Base-by-base conservation (phyloP, 768 basidiomycete genomes). In the Calocybe cyanea region DNA sequence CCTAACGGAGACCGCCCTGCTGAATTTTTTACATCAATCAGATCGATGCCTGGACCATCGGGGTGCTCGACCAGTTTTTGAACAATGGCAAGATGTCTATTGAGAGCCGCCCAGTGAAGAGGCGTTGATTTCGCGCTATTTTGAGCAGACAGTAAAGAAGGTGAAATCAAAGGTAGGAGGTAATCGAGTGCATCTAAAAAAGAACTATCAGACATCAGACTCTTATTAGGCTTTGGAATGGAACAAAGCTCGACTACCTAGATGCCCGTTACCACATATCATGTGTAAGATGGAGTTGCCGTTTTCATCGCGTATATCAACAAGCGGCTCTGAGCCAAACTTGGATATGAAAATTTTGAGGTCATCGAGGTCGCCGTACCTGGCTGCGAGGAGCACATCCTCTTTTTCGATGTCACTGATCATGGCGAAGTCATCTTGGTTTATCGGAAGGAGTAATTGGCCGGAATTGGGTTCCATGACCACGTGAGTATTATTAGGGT, bases 41-140 rank as follows among this genome's bases (percentile, higher is more conserved):
- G 65, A 57, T 75, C 73, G 20, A 75, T 62, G 1, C 92, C 81
- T 1, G 83, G 81, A 0, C 85, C 84, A 17, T 53, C 57, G 0
- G 76, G 66, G 52, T 72, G 75, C 41, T 71, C 63, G 9, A 91
- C 77, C 23, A 92, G 77, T 28, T 68, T 71, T 60, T 83, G 73
- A 1, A 76, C 73, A 38, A 82, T 60, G 6, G 64, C 59, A 2
- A 95, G 76, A 54, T 94, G 93, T 2, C 76, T 69, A 62, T 96
- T 97, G 32, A 92, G 63, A 2, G 87, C 80, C 0, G 93, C 92
- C 93, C 93, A 96, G 58, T 97, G 94, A 5, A 96, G 66, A 6
- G 94, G 76, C 2, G 89, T 94, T 19, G 93, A 94, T 41, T 81
- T 75, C 0, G 87, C 74, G 21, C 62, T 62, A 59, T 96, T 97